A percentile compares a stretch with the other conserved stretches of the same genome.
phyloP scores from a whole-genome alignment of 306 rosid genomes.

The Herpetospermum pedunculosum region DNA sequence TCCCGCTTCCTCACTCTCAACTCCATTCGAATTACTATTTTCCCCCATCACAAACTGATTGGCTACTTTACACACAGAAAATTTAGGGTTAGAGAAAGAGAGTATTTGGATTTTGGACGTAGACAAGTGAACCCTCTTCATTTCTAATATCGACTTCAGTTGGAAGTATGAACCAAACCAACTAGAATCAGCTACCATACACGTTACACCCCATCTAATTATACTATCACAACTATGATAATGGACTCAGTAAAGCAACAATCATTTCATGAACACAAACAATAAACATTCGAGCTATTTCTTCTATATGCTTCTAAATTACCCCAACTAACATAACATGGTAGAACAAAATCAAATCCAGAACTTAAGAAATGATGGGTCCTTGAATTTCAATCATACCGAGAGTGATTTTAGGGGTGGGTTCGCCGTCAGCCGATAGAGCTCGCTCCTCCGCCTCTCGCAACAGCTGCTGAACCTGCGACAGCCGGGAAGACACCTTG shows the following conservation, averaged over 20 bases:
- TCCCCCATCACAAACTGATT: neutral
- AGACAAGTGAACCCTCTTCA: neutral
- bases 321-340: neutral
- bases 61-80: neutral
- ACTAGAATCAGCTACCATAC: no score
- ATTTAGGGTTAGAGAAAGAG: neutral
- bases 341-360: neutral
- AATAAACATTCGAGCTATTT: neutral
- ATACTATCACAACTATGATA: no score
- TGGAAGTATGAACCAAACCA: neutral
- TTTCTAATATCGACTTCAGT: neutral
- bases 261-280: neutral
- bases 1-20: neutral
- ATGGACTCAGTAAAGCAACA: neutral
- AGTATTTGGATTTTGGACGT: neutral
- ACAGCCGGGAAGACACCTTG: slow-evolving; percentile 65
- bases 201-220: no score
- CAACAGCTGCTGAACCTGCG: slow-evolving; percentile 69
- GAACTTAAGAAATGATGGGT: neutral
- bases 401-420: slow-evolving; percentile 64
- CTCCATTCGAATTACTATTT: neutral
- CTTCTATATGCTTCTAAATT: neutral
- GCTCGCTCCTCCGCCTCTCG: slow-evolving; percentile 75
- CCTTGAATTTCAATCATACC: slow-evolving; percentile 23
- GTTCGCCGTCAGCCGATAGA: slow-evolving; percentile 32